phyloP scores from a whole-genome alignment of 108 stramenopile genomes.

The Chaetoceros tenuissimus region DNA sequence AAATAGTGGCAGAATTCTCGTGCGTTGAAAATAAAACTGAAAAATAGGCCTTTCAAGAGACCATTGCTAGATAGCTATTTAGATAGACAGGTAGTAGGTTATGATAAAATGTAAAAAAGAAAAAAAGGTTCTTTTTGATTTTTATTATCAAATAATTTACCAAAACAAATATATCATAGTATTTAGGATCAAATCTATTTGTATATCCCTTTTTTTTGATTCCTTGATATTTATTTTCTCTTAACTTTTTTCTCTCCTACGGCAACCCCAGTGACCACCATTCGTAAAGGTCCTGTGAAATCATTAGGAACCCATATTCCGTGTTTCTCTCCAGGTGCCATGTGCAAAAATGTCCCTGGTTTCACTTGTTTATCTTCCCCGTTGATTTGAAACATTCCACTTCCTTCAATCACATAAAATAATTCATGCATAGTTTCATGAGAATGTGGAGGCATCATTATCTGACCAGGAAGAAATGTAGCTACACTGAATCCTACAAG shows the following conservation, averaged over 20 bases:
- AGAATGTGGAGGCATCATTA: conserved; percentile 10
- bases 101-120: too few species aligned
- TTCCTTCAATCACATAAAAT: conserved; percentile 37
- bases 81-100: too few species aligned
- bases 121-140: too few species aligned
- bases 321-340: conserved; percentile 25
- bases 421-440: conserved; percentile 39
- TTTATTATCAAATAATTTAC: too few species aligned
- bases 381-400: conserved; percentile 15
- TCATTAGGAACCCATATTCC: conserved; percentile 10
- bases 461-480: conserved; percentile 25
- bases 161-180: too few species aligned
- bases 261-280: conserved; percentile 20
- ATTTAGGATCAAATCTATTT: too few species aligned
- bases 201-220: too few species aligned
- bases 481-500: conserved; percentile 28
- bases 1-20: too few species aligned
- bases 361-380: conserved; percentile 11
- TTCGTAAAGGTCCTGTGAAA: conserved; percentile 9
- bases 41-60: too few species aligned
- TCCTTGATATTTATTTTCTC: too few species aligned
- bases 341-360: conserved; percentile 23
- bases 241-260: conserved; percentile 16
- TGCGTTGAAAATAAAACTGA: too few species aligned
- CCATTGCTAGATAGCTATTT: too few species aligned